Conservation (phyloP, 225 moss, liverwort and hornwort genomes). For the Asterella californica region DNA sequence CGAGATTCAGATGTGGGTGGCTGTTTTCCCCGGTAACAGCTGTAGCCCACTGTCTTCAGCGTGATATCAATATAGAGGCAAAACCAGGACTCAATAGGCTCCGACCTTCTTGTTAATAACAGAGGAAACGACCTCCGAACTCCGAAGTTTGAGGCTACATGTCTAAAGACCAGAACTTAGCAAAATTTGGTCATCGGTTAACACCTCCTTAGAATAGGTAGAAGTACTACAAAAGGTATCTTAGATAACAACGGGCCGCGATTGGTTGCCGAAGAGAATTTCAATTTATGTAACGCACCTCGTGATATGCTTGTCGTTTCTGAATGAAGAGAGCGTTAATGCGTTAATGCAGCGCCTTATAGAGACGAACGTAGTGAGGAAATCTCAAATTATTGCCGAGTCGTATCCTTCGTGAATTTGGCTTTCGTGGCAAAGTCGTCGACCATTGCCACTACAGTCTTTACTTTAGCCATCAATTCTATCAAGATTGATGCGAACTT, state of each 20-base stretch:
- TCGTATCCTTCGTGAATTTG: conserved; percentile 23
- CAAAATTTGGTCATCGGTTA: neutral
- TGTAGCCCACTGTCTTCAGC: too few relatives aligned
- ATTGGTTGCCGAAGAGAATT: neutral
- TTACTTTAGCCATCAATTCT: conserved; percentile 46
- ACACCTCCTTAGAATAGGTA: neutral
- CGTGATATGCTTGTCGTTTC: neutral
- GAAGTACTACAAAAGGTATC: neutral
- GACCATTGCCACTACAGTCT: conserved; percentile 36
- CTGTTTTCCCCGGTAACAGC: too few relatives aligned
- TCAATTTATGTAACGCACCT: neutral
- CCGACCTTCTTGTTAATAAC: too few relatives aligned
- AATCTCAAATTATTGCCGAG: neutral
- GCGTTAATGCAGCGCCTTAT: too few relatives aligned
- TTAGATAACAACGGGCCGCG: neutral
- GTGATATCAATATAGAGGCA: too few relatives aligned
- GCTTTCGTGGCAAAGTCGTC: conserved; percentile 41
- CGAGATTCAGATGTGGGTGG: too few relatives aligned
- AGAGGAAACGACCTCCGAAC: neutral
- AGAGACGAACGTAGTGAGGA: neutral
- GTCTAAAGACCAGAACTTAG: neutral
- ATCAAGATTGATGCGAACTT: conserved; percentile 47
- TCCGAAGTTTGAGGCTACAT: neutral
- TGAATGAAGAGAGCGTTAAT: neutral
- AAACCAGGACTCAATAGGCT: too few relatives aligned